Evolutionary conservation across 2,329 filamentous ascomycete species (phyloP).

Genomic region (Colletotrichum musicola): DNA sequence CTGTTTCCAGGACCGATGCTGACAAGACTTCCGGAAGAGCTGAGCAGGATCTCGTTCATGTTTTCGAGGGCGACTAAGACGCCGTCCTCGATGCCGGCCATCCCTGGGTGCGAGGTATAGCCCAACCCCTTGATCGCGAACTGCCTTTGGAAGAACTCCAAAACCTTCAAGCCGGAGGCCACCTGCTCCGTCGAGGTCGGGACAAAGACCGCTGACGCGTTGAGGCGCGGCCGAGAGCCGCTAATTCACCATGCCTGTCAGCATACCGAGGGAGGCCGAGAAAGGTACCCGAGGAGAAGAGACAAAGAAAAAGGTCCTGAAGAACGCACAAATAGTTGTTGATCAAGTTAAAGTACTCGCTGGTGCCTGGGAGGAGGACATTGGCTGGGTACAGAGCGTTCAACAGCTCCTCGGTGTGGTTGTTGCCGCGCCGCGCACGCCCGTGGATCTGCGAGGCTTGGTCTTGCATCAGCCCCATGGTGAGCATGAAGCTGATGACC

Average conservation of each 20-base stretch:
- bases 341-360: not conserved
- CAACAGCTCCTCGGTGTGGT: conserved; percentile 3
- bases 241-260: not conserved
- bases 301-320: not conserved
- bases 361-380: not conserved
- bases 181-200: not conserved
- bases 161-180: not conserved
- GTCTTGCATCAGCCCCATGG: not conserved
- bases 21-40: not conserved
- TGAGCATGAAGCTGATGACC: not conserved
- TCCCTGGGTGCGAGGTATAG: not conserved
- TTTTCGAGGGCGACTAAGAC: not conserved
- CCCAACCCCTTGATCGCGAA: not conserved
- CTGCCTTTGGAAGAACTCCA: not conserved
- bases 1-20: not conserved
- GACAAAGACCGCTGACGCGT: not conserved
- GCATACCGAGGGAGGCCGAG: too few species aligned
- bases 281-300: too few species aligned
- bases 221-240: not conserved
- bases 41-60: not conserved
- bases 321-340: not conserved
- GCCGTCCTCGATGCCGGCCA: conserved; percentile 4
- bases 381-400: not conserved
- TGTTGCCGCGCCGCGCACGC: not conserved
- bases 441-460: not conserved